These are phyloP conservation scores for Linnemannia elongata DNA, from an alignment of 192 early-diverging fungal species.

Conservation along the genomic window DNA sequence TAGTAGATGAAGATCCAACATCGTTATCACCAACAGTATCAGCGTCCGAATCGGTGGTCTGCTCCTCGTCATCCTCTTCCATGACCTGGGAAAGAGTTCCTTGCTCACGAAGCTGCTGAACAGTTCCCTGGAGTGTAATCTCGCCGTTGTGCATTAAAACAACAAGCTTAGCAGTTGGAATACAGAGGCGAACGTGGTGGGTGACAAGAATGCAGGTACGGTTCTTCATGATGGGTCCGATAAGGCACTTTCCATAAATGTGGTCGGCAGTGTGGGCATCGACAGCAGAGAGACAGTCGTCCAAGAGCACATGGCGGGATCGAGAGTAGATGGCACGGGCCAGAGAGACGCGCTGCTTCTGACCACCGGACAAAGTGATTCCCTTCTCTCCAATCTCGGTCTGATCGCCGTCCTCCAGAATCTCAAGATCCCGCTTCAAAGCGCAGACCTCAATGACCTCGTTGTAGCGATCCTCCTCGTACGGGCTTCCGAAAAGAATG, in stretches of 20 bases:
- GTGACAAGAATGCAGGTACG: constrained; percentile 89
- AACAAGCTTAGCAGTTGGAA: constrained; percentile 64
- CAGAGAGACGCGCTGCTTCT: constrained; percentile 82
- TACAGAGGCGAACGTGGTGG: constrained; percentile 77
- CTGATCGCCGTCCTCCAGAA: constrained; percentile 81
- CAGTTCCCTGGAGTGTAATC: constrained; percentile 47
- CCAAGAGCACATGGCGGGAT: constrained; percentile 71
- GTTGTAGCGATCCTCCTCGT: constrained; percentile 74
- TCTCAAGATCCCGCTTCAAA: constrained; percentile 83
- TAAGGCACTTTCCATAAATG: constrained; percentile 80
- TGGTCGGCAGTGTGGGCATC: constrained; percentile 91
- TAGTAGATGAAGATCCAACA: constrained; percentile 25
- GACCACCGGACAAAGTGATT: constrained; percentile 80
- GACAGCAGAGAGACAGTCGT: constrained; percentile 86
- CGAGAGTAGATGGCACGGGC: constrained; percentile 80
- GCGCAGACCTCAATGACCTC: constrained; percentile 81
- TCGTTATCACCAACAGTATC: constrained; percentile 45
- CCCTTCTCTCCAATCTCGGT: constrained; percentile 91
- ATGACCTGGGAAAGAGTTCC: constrained; percentile 46
- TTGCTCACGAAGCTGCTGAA: constrained; percentile 43
- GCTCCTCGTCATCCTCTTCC: constrained; percentile 53
- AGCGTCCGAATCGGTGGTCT: constrained; percentile 22
- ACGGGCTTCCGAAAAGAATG: constrained; percentile 84
- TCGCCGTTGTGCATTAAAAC: constrained; percentile 68
- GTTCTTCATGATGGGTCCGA: constrained; percentile 75